Conservation (phyloP, 2,329 filamentous ascomycete genomes). For the Aspergillus sojae region DNA sequence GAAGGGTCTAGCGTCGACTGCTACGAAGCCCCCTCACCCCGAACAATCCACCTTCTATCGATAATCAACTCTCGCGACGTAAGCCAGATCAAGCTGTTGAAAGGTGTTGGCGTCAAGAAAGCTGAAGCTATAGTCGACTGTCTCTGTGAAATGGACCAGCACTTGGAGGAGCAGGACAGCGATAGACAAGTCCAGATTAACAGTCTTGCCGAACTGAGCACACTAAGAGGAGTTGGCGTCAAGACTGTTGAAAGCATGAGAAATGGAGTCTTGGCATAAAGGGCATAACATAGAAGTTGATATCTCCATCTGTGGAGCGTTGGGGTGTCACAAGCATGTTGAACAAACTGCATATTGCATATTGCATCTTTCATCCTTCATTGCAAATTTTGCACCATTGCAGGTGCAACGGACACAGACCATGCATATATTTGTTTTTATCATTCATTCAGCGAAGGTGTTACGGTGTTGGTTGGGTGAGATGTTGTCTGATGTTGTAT, state of each 20-base stretch:
- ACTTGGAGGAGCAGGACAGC: slow-evolving; percentile 20
- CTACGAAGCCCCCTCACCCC: slow-evolving; percentile 38
- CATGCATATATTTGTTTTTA: slow-evolving; percentile 4
- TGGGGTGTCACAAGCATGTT: background rate
- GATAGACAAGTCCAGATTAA: slow-evolving; percentile 36
- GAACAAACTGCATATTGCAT: slow-evolving; percentile 8
- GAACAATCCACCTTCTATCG: slow-evolving; percentile 47
- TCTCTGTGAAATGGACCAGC: slow-evolving; percentile 46
- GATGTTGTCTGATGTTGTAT: background rate
- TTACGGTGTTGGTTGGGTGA: slow-evolving; percentile 7
- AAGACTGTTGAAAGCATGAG: slow-evolving; percentile 53
- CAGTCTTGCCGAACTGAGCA: slow-evolving; percentile 45
- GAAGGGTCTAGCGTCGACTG: slow-evolving; percentile 23
- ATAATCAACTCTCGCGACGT: slow-evolving; percentile 51
- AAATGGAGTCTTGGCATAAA: slow-evolving; percentile 43
- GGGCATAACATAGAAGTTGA: slow-evolving; percentile 8
- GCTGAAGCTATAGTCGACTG: slow-evolving; percentile 53
- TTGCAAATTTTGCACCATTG: background rate
- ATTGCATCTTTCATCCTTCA: background rate
- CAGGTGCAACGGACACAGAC: background rate
- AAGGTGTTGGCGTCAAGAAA: slow-evolving; percentile 51
- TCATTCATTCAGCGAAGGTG: slow-evolving; percentile 30
- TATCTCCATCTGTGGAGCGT: slow-evolving; percentile 14
- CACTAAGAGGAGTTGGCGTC: slow-evolving; percentile 47
- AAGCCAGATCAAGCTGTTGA: slow-evolving; percentile 49